Evolutionary conservation across 129 eudicot genomes (phyloP).

Genomic region (Pulicaria dysenterica): DNA sequence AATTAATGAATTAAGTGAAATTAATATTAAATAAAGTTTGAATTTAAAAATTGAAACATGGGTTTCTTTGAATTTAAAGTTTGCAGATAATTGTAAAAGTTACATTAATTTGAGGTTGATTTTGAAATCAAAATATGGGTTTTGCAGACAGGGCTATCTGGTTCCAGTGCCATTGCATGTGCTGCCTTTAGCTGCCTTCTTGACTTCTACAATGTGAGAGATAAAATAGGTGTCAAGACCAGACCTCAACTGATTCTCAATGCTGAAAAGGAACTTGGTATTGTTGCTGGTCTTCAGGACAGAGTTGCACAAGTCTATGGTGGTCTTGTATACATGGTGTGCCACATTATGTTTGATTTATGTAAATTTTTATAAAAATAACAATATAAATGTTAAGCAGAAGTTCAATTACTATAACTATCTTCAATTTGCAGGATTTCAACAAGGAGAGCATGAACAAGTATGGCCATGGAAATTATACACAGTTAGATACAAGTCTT

Average conservation of each 20-base stretch:
- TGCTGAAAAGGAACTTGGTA: constrained; percentile 97
- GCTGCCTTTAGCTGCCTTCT: constrained; percentile 97
- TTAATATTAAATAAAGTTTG: no score
- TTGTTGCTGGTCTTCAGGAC: constrained; percentile 97
- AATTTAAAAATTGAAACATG: no score
- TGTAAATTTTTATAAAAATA: no score
- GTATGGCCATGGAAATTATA: constrained; percentile 80
- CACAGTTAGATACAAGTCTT: constrained; percentile 66
- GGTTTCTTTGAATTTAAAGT: no score
- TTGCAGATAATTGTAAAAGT: background rate
- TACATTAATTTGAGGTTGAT: background rate
- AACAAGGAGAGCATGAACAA: constrained; percentile 69
- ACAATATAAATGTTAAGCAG: background rate
- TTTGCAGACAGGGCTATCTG: constrained; percentile 91
- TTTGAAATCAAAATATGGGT: background rate
- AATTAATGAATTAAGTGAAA: background rate
- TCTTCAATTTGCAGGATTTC: constrained; percentile 58
- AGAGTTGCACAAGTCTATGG: constrained; percentile 99
- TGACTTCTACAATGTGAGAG: constrained; percentile 83
- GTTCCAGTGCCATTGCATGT: constrained; percentile 96
- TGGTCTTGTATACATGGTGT: constrained; percentile 92
- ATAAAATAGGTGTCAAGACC: constrained; percentile 63
- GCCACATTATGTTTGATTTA: background rate
- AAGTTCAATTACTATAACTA: background rate
- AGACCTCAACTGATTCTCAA: constrained; percentile 88